phyloP scores from a whole-genome alignment of 2,329 filamentous ascomycete species.

The Davidsoniella neocaledoniae region DNA sequence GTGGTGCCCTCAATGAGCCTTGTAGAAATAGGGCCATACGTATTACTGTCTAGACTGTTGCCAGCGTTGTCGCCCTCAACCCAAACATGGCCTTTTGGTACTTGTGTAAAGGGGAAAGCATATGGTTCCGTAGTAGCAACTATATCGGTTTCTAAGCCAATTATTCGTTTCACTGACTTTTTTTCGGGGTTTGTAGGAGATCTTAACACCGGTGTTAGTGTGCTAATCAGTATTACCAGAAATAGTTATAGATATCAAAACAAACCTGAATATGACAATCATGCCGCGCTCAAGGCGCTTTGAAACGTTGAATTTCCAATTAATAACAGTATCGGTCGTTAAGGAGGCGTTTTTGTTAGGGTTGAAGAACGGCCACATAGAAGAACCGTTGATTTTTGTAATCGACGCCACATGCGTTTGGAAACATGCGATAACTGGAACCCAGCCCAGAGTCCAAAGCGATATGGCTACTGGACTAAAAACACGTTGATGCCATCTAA shows the following conservation, averaged over 20 bases:
- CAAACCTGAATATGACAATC: constrained; percentile 54
- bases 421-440: constrained; percentile 45
- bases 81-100: constrained; percentile 83
- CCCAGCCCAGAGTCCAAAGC: constrained; percentile 24
- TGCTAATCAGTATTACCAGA: not conserved
- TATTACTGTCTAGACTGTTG: constrained; percentile 57
- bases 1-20: constrained; percentile 61
- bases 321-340: constrained; percentile 38
- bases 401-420: constrained; percentile 43
- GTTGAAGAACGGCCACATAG: constrained; percentile 68
- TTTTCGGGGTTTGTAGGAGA: constrained; percentile 54
- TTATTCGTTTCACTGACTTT: constrained; percentile 63
- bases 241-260: not conserved
- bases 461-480: constrained; percentile 6
- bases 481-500: constrained; percentile 5
- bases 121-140: constrained; percentile 9
- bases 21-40: constrained; percentile 69
- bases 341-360: constrained; percentile 41
- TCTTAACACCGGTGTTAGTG: constrained; percentile 24
- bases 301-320: constrained; percentile 40
- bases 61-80: constrained; percentile 62
- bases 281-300: constrained; percentile 50
- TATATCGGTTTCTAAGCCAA: constrained; percentile 61
- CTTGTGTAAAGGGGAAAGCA: constrained; percentile 26
- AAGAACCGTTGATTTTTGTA: constrained; percentile 40